phyloP scores from a whole-genome alignment of 2,329 filamentous ascomycete genomes.

The Penicillium sp. region DNA sequence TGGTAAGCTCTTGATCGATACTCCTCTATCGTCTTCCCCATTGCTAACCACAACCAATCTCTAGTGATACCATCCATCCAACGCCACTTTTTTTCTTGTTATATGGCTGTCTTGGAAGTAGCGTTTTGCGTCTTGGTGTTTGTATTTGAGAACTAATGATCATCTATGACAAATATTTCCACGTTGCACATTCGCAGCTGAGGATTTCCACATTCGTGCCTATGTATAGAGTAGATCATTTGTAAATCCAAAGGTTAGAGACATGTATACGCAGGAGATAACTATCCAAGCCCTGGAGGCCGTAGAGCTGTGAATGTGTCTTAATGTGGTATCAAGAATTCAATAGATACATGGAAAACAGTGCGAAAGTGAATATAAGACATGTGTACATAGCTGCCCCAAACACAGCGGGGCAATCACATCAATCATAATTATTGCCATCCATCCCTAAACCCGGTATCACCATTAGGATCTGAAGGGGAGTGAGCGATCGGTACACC shows the following conservation, averaged over 20 bases:
- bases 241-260: not conserved
- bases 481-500: conserved; percentile 2
- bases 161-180: conserved; percentile 21
- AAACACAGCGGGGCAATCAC: not conserved
- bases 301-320: not conserved
- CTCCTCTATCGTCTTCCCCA: not conserved
- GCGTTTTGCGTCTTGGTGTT: conserved; percentile 27
- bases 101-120: conserved; percentile 14
- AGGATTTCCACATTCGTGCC: too few relatives aligned
- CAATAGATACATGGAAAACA: not conserved
- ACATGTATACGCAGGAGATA: not conserved
- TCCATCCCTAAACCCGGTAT: conserved; percentile 8
- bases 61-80: conserved; percentile 25
- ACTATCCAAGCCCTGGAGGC: not conserved
- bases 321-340: conserved; percentile 1
- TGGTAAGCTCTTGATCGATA: conserved; percentile 47
- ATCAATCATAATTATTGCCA: conserved; percentile 13
- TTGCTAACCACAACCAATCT: conserved; percentile 8
- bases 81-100: conserved; percentile 14
- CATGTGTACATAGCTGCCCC: not conserved
- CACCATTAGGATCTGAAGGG: not conserved
- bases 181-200: not conserved
- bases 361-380: not conserved
- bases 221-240: not conserved
- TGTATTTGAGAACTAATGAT: conserved; percentile 26